These are phyloP conservation scores for Fraxinus nigra DNA, from an alignment of 305 asterid genomes.

Conservation along the genomic window DNA sequence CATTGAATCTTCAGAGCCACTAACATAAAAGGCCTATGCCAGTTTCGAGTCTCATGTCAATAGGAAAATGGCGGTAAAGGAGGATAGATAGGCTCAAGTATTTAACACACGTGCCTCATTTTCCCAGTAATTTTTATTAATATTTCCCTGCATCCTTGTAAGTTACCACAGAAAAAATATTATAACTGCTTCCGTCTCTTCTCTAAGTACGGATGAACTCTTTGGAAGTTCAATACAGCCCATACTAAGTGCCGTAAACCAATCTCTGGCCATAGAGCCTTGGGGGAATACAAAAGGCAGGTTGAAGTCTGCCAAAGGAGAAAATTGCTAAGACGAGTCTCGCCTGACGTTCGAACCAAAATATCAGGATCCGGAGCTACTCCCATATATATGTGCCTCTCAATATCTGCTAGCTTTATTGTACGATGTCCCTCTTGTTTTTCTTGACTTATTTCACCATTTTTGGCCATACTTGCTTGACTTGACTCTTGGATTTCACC, in stretches of 20 bases:
- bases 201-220: constrained; percentile 41
- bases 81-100: background rate
- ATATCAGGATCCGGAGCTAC: constrained; percentile 69
- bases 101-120: background rate
- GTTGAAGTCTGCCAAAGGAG: constrained; percentile 73
- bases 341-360: constrained; percentile 66
- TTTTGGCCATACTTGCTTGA: background rate
- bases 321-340: constrained; percentile 63
- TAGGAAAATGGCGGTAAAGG: background rate
- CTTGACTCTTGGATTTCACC: background rate
- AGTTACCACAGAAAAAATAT: background rate
- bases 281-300: constrained; percentile 54
- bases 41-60: background rate
- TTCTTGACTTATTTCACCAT: constrained; percentile 14
- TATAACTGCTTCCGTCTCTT: constrained; percentile 40
- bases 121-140: background rate
- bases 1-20: background rate
- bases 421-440: background rate
- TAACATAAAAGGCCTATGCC: background rate
- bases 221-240: constrained; percentile 65
- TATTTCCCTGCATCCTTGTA: background rate
- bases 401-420: constrained; percentile 49
- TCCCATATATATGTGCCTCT: constrained; percentile 62
- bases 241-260: constrained; percentile 64
- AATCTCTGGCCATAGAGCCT: constrained; percentile 72